Evolutionary conservation across 768 basidiomycete genomes (phyloP), one percentile per base, ranked within the genome.

Genomic region (Brasilioporus rufonigricans): DNA sequence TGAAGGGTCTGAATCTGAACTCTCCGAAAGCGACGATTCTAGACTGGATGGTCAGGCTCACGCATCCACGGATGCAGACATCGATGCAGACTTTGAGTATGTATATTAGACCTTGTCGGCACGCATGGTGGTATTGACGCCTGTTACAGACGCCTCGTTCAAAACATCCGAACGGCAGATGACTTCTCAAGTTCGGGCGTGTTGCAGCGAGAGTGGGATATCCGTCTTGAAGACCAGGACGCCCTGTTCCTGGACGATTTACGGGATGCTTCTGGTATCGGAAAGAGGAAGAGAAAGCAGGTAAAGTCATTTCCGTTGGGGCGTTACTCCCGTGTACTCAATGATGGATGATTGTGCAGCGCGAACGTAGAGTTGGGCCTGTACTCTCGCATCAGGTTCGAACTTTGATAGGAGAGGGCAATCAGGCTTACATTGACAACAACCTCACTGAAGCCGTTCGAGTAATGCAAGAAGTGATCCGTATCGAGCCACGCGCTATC

Each of bases 381-480:
- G 45, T 59, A 2, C 57, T 60, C 44, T 60, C 59, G 8, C 59
- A 60, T 43, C 59, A 60, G n/a, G 59, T 60, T 50, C 56, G 59
- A 26, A 36, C 56, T 4, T 21, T 60, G 24, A 84, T 98, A 48
- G 92, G 93, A 26, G 84, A 88, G 51, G 95, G 91, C 21, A 95
- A 94, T 65, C 84, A 89, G 63, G 88, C 89, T 3, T 97, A 91
- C 69, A 82, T 95, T 47, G 83, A 87, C 62, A 81, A 76, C 56
- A 72, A 91, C 52, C 73, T 85, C 10, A 71, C 77, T 3, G 79
- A 87, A 60, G 87, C 93, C 1, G 84, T 93, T 33, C 81, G 84
- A 19, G 79, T 87, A 24, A 90, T 94, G 82, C 86, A 88, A 66
- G 93, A 98, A 65, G 91, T 97, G 60, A 93, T 99, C 50, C 84